Percentiles rank a stretch among this genome's conserved stretches.
phyloP scores from a whole-genome alignment of 768 basidiomycete species.

The Xanthoconium stramineum region DNA sequence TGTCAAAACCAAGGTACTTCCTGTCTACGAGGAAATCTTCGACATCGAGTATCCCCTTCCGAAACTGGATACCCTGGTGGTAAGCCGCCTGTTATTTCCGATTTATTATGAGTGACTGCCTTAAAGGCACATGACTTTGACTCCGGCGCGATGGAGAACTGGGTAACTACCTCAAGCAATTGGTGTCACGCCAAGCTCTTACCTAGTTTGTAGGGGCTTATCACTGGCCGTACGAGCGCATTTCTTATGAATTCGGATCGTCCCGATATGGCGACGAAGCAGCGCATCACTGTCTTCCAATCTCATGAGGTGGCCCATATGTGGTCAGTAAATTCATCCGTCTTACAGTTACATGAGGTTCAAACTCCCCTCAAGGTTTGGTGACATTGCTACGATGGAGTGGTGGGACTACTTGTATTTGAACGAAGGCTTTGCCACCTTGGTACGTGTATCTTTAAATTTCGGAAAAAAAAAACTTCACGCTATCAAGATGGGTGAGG shows the following conservation, averaged over 20 bases:
- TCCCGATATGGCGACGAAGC: constrained; percentile 69
- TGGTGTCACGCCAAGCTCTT: neutral
- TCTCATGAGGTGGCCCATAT: constrained; percentile 87
- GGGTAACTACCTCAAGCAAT: constrained; percentile 38
- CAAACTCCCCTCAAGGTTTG: constrained; percentile 55
- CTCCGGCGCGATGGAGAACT: constrained; percentile 92
- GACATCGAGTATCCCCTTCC: constrained; percentile 90
- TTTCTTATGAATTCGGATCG: constrained; percentile 79
- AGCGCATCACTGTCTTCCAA: constrained; percentile 73
- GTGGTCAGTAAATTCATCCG: constrained; percentile 45
- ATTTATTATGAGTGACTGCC: neutral
- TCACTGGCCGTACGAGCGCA: constrained; percentile 82
- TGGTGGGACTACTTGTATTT: constrained; percentile 89
- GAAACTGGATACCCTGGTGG: constrained; percentile 91
- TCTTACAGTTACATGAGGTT: neutral
- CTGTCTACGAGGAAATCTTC: constrained; percentile 91
- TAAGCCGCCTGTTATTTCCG: constrained; percentile 31
- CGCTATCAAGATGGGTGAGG: constrained; percentile 71
- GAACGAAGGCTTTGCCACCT: constrained; percentile 86
- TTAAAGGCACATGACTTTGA: constrained; percentile 81
- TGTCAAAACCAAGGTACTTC: constrained; percentile 76
- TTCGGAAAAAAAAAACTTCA: too few relatives aligned
- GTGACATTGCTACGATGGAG: constrained; percentile 90
- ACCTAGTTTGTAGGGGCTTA: constrained; percentile 57
- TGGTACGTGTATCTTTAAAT: constrained; percentile 46